phyloP scores from a whole-genome alignment of 2,329 filamentous ascomycete genomes.

The Pseudopyricularia javanii region DNA sequence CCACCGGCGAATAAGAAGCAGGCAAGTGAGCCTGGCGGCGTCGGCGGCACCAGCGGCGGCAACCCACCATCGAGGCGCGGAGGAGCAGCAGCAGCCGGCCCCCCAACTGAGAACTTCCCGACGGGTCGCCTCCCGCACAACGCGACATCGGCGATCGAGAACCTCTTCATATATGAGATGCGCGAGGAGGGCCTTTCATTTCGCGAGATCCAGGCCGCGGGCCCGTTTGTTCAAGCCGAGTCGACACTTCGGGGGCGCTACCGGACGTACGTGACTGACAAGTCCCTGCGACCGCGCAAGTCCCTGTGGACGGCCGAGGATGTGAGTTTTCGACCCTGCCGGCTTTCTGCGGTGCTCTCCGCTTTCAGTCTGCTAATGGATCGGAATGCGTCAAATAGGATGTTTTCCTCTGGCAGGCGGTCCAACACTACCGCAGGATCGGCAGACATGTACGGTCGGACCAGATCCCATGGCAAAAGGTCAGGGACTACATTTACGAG shows the following conservation, averaged over 20 bases:
- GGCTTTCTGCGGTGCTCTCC: slow-evolving; percentile 1
- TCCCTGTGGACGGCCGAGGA: slow-evolving; percentile 52
- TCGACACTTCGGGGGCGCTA: slow-evolving; percentile 61
- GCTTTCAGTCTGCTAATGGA: neutral
- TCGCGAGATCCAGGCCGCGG: neutral
- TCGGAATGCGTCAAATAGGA: slow-evolving; percentile 19
- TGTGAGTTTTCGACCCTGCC: slow-evolving; percentile 32
- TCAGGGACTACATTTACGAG: slow-evolving; percentile 37
- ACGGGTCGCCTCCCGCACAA: neutral
- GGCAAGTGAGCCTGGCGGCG: neutral
- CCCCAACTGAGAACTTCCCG: neutral
- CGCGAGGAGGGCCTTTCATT: neutral
- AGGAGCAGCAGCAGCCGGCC: neutral
- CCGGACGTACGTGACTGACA: slow-evolving; percentile 51
- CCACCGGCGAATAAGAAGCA: neutral
- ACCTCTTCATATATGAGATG: neutral
- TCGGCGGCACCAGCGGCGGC: neutral
- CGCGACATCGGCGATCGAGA: neutral
- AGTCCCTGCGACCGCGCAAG: slow-evolving; percentile 49
- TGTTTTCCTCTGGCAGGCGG: slow-evolving; percentile 29
- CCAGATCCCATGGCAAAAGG: slow-evolving; percentile 43
- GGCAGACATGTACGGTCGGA: slow-evolving; percentile 12
- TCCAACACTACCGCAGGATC: slow-evolving; percentile 21
- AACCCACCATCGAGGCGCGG: neutral
- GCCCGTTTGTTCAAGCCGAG: slow-evolving; percentile 36